Evolutionary conservation across 78 protist genomes (phyloP).

Genomic region (Bodo saltans): DNA sequence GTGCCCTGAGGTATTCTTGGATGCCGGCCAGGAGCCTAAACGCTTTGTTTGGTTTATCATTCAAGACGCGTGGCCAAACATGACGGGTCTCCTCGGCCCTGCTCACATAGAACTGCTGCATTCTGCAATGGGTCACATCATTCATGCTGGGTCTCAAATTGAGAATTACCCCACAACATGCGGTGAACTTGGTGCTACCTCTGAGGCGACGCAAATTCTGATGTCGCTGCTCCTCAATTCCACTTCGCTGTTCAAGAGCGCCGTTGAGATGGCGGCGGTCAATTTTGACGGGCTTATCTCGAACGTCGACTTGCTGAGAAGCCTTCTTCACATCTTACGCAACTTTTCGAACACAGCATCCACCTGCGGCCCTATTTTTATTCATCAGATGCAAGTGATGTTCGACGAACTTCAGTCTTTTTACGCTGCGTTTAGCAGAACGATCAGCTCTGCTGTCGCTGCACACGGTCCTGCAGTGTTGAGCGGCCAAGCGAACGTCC

Average conservation of each 20-base stretch:
- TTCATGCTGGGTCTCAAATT: slow-evolving; percentile 45
- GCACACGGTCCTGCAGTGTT: slow-evolving; percentile 39
- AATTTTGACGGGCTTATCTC: slow-evolving; percentile 27
- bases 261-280: slow-evolving; percentile 39
- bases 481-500: slow-evolving; percentile 34
- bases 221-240: slow-evolving; percentile 72
- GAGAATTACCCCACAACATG: slow-evolving; percentile 62
- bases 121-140: slow-evolving; percentile 91
- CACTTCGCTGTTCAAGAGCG: slow-evolving; percentile 68
- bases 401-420: slow-evolving; percentile 75
- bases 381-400: slow-evolving; percentile 71
- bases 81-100: slow-evolving; percentile 68
- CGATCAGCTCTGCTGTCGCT: slow-evolving; percentile 55
- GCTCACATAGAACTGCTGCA: slow-evolving; percentile 86
- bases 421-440: slow-evolving; percentile 49
- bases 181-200: too few relatives aligned
- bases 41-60: slow-evolving; percentile 34
- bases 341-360: slow-evolving; percentile 66
- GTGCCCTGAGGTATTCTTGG: slow-evolving; percentile 84
- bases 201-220: too few relatives aligned
- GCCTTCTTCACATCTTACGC: slow-evolving; percentile 63
- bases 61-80: too few relatives aligned
- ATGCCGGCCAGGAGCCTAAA: slow-evolving; percentile 80
- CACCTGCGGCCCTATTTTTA: slow-evolving; percentile 70
- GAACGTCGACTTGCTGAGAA: slow-evolving; percentile 14